Conservation (phyloP, 768 basidiomycete species). For the Exsudoporus frostii region DNA sequence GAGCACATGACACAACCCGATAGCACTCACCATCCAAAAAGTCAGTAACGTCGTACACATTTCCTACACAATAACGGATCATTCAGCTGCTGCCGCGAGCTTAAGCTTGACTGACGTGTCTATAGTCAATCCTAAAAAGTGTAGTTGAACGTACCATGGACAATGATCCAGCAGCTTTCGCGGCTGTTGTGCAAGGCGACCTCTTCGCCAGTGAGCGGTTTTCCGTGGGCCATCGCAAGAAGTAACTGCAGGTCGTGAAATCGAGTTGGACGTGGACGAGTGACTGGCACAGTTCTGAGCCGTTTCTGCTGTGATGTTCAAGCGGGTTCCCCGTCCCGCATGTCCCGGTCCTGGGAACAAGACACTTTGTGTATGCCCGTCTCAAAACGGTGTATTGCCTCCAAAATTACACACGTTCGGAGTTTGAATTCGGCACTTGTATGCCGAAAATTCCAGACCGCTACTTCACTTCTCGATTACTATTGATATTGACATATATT, state of each 20-base stretch:
- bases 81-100: not conserved
- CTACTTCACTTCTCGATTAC: too few relatives aligned
- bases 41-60: constrained; percentile 77
- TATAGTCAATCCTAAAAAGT: not conserved
- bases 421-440: too few relatives aligned
- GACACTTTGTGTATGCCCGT: not conserved
- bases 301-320: not conserved
- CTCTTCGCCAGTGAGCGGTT: constrained; percentile 42
- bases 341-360: constrained; percentile 2
- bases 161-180: constrained; percentile 79
- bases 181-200: constrained; percentile 55
- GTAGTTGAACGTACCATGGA: constrained; percentile 54
- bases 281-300: not conserved
- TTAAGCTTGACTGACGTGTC: not conserved
- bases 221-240: constrained; percentile 13
- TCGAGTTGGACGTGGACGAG: not conserved
- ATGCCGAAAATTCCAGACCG: too few relatives aligned
- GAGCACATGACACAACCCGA: not conserved
- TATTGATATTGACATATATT: too few relatives aligned
- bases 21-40: constrained; percentile 60
- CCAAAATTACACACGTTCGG: too few relatives aligned
- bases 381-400: too few relatives aligned
- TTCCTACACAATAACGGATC: constrained; percentile 40
- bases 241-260: not conserved
- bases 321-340: constrained; percentile 7